phyloP scores from a whole-genome alignment of 176 grass and related monocot species.

The Oryza australiensis region DNA sequence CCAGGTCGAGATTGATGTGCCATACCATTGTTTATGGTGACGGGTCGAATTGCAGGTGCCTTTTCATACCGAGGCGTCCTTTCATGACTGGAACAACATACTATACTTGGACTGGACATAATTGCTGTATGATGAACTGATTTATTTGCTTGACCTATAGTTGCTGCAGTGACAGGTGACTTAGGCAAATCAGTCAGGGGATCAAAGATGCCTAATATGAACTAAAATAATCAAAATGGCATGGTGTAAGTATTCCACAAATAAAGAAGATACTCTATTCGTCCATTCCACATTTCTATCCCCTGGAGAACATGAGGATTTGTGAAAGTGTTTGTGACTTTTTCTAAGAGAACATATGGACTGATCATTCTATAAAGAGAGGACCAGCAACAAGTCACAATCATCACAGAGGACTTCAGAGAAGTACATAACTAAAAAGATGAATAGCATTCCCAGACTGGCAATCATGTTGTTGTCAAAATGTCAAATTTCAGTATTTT shows the following conservation, averaged over 20 bases:
- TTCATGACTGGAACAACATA: slow-evolving; percentile 26
- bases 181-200: slow-evolving; percentile 18
- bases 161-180: slow-evolving; percentile 32
- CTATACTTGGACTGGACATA: slow-evolving; percentile 25
- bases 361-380: background rate
- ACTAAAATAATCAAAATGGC: background rate
- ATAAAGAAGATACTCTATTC: background rate
- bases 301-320: background rate
- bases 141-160: slow-evolving; percentile 44
- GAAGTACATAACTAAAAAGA: background rate
- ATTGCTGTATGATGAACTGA: slow-evolving; percentile 31
- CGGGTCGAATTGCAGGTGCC: slow-evolving; percentile 23
- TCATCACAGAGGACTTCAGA: background rate
- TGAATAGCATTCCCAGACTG: background rate
- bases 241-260: background rate
- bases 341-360: slow-evolving; percentile 1
- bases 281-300: background rate
- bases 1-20: slow-evolving; percentile 48
- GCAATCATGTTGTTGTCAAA: background rate
- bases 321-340: background rate
- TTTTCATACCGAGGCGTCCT: slow-evolving; percentile 43
- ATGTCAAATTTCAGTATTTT: background rate
- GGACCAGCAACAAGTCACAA: background rate
- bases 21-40: slow-evolving; percentile 33
- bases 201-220: slow-evolving; percentile 4